Conservation (phyloP, 495 filamentous ascomycete genomes). For the Penicillium maclennaniae region DNA sequence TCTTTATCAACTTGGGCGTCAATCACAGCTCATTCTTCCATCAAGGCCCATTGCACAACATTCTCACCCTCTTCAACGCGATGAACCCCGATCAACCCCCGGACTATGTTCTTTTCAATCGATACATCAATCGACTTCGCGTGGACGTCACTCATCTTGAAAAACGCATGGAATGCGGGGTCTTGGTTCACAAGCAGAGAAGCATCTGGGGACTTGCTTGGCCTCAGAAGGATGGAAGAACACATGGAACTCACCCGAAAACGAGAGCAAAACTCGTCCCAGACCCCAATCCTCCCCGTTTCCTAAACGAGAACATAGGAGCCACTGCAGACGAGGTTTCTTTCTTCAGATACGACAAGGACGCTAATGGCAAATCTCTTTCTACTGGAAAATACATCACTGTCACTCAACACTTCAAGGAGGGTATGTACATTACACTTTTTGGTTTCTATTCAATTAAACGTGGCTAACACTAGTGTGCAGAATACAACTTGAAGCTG, state of each 20-base stretch:
- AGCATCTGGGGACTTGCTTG: conserved; percentile 10
- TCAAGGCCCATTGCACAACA: conserved; percentile 15
- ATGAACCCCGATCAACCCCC: neutral
- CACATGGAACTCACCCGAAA: neutral
- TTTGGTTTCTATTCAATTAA: neutral
- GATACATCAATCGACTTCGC: conserved; percentile 10
- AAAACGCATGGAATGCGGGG: neutral
- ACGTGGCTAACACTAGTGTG: neutral
- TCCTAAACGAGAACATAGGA: neutral
- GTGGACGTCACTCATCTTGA: conserved; percentile 11
- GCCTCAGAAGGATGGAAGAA: neutral
- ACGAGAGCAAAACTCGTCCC: neutral
- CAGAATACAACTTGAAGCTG: conserved; percentile 12
- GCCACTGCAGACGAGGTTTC: conserved; percentile 9
- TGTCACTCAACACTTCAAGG: conserved; percentile 15
- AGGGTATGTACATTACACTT: conserved; percentile 4
- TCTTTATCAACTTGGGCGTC: conserved; percentile 50
- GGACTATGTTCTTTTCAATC: neutral
- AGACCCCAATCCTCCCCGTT: neutral
- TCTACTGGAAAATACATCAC: conserved; percentile 1
- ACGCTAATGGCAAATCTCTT: neutral
- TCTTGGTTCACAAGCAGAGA: neutral
- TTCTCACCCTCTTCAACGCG: conserved; percentile 18
- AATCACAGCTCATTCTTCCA: conserved; percentile 43
- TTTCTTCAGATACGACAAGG: conserved; percentile 9